Evolutionary conservation across 495 filamentous ascomycete genomes (phyloP).

Genomic region (Penicillium pancosmium): DNA sequence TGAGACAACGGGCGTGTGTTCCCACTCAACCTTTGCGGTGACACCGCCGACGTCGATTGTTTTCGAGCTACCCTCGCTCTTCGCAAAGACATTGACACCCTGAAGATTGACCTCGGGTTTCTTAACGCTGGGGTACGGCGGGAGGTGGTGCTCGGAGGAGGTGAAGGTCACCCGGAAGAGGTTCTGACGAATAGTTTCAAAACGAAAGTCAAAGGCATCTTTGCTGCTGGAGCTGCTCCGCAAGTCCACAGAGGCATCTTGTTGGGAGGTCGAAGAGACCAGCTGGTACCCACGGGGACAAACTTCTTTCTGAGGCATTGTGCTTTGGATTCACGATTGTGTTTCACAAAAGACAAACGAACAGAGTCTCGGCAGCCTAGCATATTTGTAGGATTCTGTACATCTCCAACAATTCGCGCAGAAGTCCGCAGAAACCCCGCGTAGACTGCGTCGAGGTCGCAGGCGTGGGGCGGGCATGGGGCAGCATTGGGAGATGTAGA

Average conservation of each 20-base stretch:
- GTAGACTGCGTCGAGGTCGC: constrained; percentile 3
- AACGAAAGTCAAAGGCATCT: constrained; percentile 53
- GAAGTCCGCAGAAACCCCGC: constrained; percentile 8
- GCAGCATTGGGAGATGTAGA: not conserved
- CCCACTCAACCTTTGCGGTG: constrained; percentile 58
- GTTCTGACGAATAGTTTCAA: constrained; percentile 60
- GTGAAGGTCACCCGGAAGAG: constrained; percentile 69
- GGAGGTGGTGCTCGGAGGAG: constrained; percentile 56
- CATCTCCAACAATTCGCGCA: constrained; percentile 3
- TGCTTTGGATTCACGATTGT: constrained; percentile 22
- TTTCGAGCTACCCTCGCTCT: constrained; percentile 34
- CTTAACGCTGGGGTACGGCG: constrained; percentile 60
- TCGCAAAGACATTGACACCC: constrained; percentile 26
- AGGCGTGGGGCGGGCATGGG: constrained; percentile 9
- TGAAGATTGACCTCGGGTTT: constrained; percentile 44
- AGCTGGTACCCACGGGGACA: constrained; percentile 45
- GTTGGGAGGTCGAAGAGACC: constrained; percentile 22
- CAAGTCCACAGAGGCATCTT: constrained; percentile 40
- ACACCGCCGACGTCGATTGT: constrained; percentile 51
- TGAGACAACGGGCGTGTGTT: constrained; percentile 55
- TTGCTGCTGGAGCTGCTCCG: constrained; percentile 40
- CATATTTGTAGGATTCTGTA: constrained; percentile 35
- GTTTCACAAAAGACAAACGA: constrained; percentile 11
- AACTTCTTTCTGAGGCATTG: constrained; percentile 61
- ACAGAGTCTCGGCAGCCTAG: constrained; percentile 8